Evolutionary conservation across 1,284 basidiomycete genomes (phyloP).

Genomic region (Psilocybe mexicana): DNA sequence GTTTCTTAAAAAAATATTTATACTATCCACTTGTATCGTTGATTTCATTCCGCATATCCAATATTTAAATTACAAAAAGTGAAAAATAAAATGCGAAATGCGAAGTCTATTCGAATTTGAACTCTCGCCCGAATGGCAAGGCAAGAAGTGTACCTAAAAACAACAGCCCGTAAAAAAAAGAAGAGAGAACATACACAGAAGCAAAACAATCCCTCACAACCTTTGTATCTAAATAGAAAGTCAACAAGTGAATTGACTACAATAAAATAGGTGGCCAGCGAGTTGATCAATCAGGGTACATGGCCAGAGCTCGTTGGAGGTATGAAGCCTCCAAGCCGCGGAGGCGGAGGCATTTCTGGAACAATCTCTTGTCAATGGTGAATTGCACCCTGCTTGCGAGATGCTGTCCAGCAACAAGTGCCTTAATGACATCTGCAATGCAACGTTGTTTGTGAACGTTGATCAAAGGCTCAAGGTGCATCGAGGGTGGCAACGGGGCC

Average conservation of each 20-base stretch:
- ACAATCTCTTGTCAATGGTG: constrained; percentile 70
- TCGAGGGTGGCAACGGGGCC: constrained; percentile 65
- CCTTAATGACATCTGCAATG: constrained; percentile 76
- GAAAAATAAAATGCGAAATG: background rate
- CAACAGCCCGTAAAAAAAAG: background rate
- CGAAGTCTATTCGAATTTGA: background rate
- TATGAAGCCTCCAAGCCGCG: constrained; percentile 53
- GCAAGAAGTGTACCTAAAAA: background rate
- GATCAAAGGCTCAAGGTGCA: constrained; percentile 83
- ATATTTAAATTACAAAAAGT: constrained; percentile 10
- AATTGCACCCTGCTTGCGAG: constrained; percentile 72
- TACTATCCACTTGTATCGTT: background rate
- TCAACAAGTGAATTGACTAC: too few relatives aligned
- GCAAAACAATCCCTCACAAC: background rate
- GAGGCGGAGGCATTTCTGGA: constrained; percentile 73
- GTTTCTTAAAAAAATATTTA: background rate
- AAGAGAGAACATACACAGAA: background rate
- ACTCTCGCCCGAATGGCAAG: background rate
- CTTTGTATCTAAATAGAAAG: too few relatives aligned
- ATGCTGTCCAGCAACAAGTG: constrained; percentile 78
- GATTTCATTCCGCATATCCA: background rate
- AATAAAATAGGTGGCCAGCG: too few relatives aligned
- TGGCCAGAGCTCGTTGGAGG: constrained; percentile 19
- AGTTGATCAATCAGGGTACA: constrained; percentile 15
- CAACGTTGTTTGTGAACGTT: constrained; percentile 86